Base-by-base conservation (phyloP, 2,329 filamentous ascomycete genomes). In the Conoideocrella luteorostrata region DNA sequence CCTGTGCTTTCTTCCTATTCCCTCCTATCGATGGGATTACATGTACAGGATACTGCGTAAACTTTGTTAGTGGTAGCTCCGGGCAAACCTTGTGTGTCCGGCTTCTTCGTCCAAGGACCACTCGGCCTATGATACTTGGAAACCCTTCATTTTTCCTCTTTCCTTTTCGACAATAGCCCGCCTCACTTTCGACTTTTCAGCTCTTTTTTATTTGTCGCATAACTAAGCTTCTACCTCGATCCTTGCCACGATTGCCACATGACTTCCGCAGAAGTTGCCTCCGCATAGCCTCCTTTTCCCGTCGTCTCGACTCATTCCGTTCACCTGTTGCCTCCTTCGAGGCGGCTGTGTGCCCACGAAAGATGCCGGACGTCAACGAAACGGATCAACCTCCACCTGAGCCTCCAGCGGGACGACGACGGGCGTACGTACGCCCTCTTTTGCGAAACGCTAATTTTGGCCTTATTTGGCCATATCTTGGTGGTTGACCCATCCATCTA, bases 391-490 rank as follows among this genome's bases (percentile, higher is more conserved):
- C 47, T 34, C 43, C 33, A 23, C 39, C 51, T 39, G 47, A 47
- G 21, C 47, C 46, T 39, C 45, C 49, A 23, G 29, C 34, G 12
- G 53, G 61, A 33, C 53, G 66, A 43, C 55, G 59, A 22, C 59
- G 66, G 60, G 66, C 66, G 66, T 69, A 57, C 42, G 66, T 66
- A n/a, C 18, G 34, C 33, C 11, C 39, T 18, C 15, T 5, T 28
- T 17, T 7, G n/a, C 26, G 3, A 13, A 26, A n/a, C n/a, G n/a
- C n/a, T n/a, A n/a, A n/a, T n/a, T n/a, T n/a, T n/a, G n/a, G n/a
- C n/a, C n/a, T n/a, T n/a, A n/a, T n/a, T n/a, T n/a, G n/a, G n/a
- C n/a, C n/a, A n/a, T n/a, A n/a, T 33, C 5, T 18, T 12, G 20
- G 18, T 33, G 39, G 30, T 23, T n/a, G n/a, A n/a, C n/a, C n/a